phyloP scores from a whole-genome alignment of 345 rosid species.

The Limnanthes douglasii region DNA sequence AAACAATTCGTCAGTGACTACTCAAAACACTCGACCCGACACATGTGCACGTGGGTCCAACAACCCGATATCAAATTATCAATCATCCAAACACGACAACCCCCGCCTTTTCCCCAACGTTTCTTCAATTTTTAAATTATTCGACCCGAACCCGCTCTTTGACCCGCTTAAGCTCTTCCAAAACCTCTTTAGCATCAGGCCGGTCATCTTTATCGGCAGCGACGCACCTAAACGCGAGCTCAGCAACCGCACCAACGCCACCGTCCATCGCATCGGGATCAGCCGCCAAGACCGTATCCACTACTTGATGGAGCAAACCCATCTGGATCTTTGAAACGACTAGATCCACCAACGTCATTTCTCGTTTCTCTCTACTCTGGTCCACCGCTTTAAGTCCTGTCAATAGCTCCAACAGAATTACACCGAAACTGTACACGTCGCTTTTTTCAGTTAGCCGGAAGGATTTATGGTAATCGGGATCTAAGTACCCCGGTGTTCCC shows the following conservation, averaged over 20 bases:
- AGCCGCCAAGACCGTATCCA: constrained; percentile 35
- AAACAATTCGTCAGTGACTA: too few species aligned
- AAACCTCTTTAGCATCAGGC: constrained; percentile 69
- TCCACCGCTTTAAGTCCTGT: constrained; percentile 85
- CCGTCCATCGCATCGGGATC: constrained; percentile 18
- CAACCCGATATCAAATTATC: too few species aligned
- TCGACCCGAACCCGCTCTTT: too few species aligned
- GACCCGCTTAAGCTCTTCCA: constrained; percentile 58
- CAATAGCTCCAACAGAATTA: constrained; percentile 66
- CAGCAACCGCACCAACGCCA: constrained; percentile 62
- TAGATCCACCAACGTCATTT: constrained; percentile 72
- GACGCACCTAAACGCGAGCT: constrained; percentile 83
- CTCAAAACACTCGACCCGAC: too few species aligned
- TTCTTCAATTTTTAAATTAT: too few species aligned
- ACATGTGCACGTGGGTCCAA: too few species aligned
- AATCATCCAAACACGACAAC: too few species aligned
- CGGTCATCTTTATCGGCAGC: constrained; percentile 90
- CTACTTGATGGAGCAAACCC: constrained; percentile 49
- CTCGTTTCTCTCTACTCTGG: constrained; percentile 60
- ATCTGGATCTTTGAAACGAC: constrained; percentile 74
- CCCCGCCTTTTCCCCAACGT: too few species aligned
- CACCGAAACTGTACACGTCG: constrained; percentile 83
- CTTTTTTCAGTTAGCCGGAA: constrained; percentile 86
- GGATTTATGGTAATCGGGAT: constrained; percentile 87
- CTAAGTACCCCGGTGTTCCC: constrained; percentile 84